Evolutionary conservation across 2,329 filamentous ascomycete species (phyloP).

Genomic region (Clonostachys rhizophaga): DNA sequence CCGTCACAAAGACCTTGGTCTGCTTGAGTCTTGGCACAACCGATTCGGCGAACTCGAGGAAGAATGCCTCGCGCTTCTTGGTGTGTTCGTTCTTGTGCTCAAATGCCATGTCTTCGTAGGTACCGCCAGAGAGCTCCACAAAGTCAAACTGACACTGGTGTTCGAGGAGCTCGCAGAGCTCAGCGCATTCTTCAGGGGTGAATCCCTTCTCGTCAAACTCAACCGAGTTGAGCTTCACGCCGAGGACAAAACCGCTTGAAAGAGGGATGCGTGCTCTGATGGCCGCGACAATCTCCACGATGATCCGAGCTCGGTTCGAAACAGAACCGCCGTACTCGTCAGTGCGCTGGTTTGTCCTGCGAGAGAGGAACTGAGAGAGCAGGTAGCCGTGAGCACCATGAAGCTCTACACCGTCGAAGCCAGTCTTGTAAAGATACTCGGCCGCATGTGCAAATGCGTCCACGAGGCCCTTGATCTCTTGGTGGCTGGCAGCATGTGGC

Average conservation of each 20-base stretch:
- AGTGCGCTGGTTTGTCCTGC: constrained; percentile 41
- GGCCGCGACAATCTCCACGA: constrained; percentile 32
- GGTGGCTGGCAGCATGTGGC: constrained; percentile 45
- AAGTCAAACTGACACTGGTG: constrained; percentile 42
- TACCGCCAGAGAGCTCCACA: constrained; percentile 57
- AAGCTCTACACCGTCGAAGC: constrained; percentile 48
- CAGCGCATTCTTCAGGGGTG: constrained; percentile 40
- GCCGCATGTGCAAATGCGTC: constrained; percentile 57
- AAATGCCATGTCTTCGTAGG: constrained; percentile 49
- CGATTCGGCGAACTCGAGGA: constrained; percentile 43
- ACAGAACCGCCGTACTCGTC: constrained; percentile 40
- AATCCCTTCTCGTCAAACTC: constrained; percentile 53
- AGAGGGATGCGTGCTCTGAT: constrained; percentile 19
- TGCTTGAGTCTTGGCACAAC: constrained; percentile 26
- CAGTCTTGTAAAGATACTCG: constrained; percentile 56
- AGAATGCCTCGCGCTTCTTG: constrained; percentile 52
- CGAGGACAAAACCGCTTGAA: constrained; percentile 29
- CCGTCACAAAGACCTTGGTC: constrained; percentile 55
- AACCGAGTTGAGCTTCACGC: constrained; percentile 54
- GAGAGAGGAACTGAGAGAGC: constrained; percentile 45
- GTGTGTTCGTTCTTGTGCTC: constrained; percentile 47
- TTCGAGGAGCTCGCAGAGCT: constrained; percentile 41
- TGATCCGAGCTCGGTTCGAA: constrained; percentile 36
- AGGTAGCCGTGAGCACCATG: constrained; percentile 53
- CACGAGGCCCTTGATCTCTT: constrained; percentile 51